Evolutionary conservation across 257 asterid genomes (phyloP).

Genomic region (Marsdenia floribunda): DNA sequence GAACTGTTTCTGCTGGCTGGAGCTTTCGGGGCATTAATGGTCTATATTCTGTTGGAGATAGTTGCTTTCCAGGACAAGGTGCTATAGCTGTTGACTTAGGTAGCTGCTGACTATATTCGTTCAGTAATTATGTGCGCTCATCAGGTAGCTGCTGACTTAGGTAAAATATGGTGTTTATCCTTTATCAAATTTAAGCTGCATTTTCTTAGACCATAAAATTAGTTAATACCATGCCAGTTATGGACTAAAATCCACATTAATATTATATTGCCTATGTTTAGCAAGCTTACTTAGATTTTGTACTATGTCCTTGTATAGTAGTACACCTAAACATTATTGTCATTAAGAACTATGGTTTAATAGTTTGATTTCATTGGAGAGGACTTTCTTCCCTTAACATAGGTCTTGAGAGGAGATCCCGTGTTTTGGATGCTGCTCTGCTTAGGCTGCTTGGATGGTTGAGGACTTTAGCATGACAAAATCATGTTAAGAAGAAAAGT

Average conservation of each 20-base stretch:
- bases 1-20: constrained; percentile 21
- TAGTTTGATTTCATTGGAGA: constrained; percentile 12
- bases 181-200: not conserved
- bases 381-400: constrained; percentile 8
- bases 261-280: too few species aligned
- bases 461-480: constrained; percentile 65
- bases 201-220: not conserved
- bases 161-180: constrained; percentile 29
- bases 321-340: not conserved
- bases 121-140: constrained; percentile 99
- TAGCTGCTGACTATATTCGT: too few species aligned
- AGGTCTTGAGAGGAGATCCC: constrained; percentile 78
- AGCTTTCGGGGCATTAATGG: constrained; percentile 70
- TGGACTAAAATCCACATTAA: not conserved
- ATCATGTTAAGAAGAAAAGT: not conserved
- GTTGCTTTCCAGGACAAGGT: constrained; percentile 99
- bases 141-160: constrained; percentile 93
- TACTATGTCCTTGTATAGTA: not conserved
- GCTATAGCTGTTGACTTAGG: constrained; percentile 97
- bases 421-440: constrained; percentile 61
- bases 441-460: constrained; percentile 84
- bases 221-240: not conserved
- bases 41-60: constrained; percentile 95
- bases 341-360: not conserved
- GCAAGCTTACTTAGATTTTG: not conserved